Evolutionary conservation across 1,284 basidiomycete genomes (phyloP).

Genomic region (Ustilago nuda): DNA sequence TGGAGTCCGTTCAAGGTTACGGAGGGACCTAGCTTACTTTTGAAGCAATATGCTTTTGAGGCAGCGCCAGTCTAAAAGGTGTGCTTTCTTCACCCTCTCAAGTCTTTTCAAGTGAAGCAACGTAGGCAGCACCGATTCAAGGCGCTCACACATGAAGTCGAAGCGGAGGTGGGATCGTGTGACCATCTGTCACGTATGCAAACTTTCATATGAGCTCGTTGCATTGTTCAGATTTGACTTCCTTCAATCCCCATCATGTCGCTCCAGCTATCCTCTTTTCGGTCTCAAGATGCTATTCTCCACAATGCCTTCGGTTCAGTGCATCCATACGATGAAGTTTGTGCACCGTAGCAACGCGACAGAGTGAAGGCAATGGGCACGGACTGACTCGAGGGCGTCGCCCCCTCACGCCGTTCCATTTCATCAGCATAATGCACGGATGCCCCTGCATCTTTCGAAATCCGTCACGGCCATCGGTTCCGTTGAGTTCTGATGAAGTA

Average conservation of each 20-base stretch:
- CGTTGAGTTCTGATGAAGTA: neutral
- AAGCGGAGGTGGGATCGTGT: constrained; percentile 3
- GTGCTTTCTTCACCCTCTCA: neutral
- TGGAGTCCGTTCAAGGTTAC: neutral
- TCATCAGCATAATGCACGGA: neutral
- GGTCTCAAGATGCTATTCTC: neutral
- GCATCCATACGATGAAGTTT: neutral
- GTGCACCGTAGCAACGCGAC: neutral
- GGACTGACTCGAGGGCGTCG: neutral
- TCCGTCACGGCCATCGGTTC: neutral
- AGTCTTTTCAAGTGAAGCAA: neutral
- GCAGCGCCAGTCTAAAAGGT: neutral
- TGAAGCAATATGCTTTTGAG: neutral
- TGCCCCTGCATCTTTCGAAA: neutral
- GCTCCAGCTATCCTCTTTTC: neutral
- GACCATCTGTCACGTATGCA: constrained; percentile 1
- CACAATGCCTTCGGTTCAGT: neutral
- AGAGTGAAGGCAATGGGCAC: neutral
- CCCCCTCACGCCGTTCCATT: neutral
- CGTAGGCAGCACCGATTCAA: neutral
- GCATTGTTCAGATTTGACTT: neutral
- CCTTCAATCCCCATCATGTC: neutral
- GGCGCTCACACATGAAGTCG: constrained; percentile 1
- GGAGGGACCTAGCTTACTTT: constrained; percentile 2
- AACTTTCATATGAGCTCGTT: constrained; percentile 2